Conservation (phyloP, 1,284 basidiomycete species). For the Pascua sp. region DNA sequence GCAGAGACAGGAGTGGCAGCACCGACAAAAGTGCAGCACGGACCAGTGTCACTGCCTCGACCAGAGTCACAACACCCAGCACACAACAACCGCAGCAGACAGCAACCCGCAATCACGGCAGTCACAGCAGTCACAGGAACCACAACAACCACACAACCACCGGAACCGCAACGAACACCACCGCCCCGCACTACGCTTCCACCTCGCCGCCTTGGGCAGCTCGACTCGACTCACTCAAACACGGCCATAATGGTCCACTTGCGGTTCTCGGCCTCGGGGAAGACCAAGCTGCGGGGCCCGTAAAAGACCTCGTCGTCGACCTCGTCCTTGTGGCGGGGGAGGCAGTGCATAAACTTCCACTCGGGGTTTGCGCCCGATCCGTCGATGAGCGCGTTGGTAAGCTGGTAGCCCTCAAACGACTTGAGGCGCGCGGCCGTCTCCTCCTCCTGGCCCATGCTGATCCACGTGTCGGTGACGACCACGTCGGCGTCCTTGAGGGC, state of each 20-base stretch:
- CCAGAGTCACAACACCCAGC: too few species aligned
- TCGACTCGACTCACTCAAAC: slow-evolving; percentile 35
- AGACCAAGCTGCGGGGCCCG: slow-evolving; percentile 51
- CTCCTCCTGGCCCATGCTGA: slow-evolving; percentile 97
- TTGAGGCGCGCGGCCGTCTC: slow-evolving; percentile 83
- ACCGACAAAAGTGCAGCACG: too few species aligned
- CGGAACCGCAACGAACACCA: neutral
- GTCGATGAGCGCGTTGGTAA: slow-evolving; percentile 78
- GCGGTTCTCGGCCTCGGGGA: slow-evolving; percentile 66
- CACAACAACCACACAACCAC: neutral
- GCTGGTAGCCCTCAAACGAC: slow-evolving; percentile 90
- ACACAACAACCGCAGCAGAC: too few species aligned
- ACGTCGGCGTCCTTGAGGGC: slow-evolving; percentile 88
- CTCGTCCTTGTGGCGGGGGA: slow-evolving; percentile 88
- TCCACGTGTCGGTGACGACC: slow-evolving; percentile 95
- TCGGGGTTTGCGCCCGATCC: slow-evolving; percentile 76
- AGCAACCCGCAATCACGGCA: too few species aligned
- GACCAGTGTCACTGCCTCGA: too few species aligned
- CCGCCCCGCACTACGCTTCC: too few species aligned
- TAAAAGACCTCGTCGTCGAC: slow-evolving; percentile 84
- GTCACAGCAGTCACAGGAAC: too few species aligned
- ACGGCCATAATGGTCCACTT: slow-evolving; percentile 90
- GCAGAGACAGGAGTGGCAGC: too few species aligned
- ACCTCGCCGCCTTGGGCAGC: too few species aligned
- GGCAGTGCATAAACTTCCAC: slow-evolving; percentile 96